Evolutionary conservation across 257 asterid genomes (phyloP).

Genomic region (Forsythia viridissima): DNA sequence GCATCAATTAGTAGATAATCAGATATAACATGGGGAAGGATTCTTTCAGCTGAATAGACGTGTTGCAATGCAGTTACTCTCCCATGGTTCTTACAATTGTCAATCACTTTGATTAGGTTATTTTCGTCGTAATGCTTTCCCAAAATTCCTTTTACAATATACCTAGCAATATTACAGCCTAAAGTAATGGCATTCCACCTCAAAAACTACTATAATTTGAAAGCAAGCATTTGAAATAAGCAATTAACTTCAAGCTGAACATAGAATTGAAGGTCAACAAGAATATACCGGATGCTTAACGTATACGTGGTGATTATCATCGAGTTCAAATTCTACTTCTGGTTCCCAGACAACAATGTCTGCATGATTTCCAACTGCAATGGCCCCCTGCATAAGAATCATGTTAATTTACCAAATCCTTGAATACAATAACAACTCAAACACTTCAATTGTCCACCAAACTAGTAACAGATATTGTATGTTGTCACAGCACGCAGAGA

Average conservation of each 20-base stretch:
- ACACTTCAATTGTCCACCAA: neutral
- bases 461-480: neutral
- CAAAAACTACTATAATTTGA: neutral
- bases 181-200: neutral
- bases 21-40: neutral
- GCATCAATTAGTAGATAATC: slow-evolving; percentile 22
- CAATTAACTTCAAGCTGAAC: neutral
- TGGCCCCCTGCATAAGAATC: slow-evolving; percentile 59
- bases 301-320: slow-evolving; percentile 56
- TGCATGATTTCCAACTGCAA: slow-evolving; percentile 68
- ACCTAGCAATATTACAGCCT: neutral
- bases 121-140: neutral
- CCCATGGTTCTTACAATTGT: neutral
- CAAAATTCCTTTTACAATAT: neutral
- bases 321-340: slow-evolving; percentile 67
- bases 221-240: slow-evolving; percentile 1
- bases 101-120: neutral
- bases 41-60: neutral
- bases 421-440: neutral
- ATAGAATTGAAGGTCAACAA: neutral
- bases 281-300: slow-evolving; percentile 68
- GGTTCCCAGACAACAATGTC: slow-evolving; percentile 95
- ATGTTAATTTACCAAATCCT: neutral
- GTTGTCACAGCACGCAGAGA: neutral
- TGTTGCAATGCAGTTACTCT: neutral